phyloP scores from a whole-genome alignment of 2,329 filamentous ascomycete species.

The Penicillium sp. region DNA sequence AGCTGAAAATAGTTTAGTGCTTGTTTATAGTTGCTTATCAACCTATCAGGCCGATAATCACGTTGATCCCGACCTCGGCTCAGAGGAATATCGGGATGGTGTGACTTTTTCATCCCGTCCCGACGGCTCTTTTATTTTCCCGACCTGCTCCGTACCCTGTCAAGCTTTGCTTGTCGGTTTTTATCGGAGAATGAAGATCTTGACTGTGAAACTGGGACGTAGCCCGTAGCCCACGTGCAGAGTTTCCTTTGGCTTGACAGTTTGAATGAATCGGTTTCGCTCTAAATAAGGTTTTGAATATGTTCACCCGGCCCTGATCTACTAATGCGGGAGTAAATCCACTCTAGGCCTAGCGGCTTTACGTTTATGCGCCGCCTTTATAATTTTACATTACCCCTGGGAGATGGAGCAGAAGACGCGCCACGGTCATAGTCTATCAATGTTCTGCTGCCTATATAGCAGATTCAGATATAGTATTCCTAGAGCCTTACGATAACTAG shows the following conservation, averaged over 20 bases:
- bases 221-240: too few species aligned
- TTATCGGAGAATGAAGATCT: too few species aligned
- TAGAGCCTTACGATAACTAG: too few species aligned
- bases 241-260: too few species aligned
- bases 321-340: neutral
- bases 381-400: too few species aligned
- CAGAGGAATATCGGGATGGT: slow-evolving; percentile 2
- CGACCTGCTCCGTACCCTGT: neutral
- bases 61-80: slow-evolving; percentile 9
- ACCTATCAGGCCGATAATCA: slow-evolving; percentile 4
- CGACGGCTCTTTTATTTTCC: slow-evolving; percentile 5
- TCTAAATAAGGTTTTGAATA: neutral
- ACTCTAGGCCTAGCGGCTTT: neutral
- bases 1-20: slow-evolving; percentile 1
- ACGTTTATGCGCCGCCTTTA: neutral
- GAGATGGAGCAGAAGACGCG: too few species aligned
- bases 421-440: too few species aligned
- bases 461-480: too few species aligned
- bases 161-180: too few species aligned
- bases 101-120: slow-evolving; percentile 1
- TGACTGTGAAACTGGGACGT: too few species aligned
- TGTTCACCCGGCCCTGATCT: neutral
- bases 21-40: neutral
- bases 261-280: neutral
- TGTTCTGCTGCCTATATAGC: too few species aligned